phyloP scores from a whole-genome alignment of 202 grass and related monocot species.

The Saccharum hybrid region DNA sequence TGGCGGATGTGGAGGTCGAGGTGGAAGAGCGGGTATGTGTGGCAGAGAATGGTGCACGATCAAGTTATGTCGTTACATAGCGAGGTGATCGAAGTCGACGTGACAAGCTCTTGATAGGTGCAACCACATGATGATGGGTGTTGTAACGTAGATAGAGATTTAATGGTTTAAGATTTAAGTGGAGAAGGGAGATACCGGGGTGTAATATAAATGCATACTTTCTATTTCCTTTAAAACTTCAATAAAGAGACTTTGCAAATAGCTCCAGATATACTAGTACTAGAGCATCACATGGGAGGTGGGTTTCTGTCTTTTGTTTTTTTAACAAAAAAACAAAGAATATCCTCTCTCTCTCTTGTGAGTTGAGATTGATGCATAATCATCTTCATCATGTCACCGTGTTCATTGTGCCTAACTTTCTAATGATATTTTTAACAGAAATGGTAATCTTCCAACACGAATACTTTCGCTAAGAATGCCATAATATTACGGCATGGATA shows the following conservation, averaged over 20 bases:
- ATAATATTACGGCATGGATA: background rate
- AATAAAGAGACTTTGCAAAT: background rate
- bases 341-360: background rate
- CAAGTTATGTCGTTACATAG: background rate
- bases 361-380: background rate
- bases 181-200: background rate
- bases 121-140: background rate
- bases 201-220: background rate
- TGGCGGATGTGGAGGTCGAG: too few relatives aligned
- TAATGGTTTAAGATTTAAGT: background rate
- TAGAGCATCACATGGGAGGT: background rate
- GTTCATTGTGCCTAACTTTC: background rate
- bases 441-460: background rate
- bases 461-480: background rate
- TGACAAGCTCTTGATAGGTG: background rate
- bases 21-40: background rate
- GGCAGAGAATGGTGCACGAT: rapidly evolving
- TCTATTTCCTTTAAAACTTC: background rate
- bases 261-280: background rate
- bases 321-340: background rate
- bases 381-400: background rate
- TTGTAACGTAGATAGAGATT: background rate
- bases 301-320: background rate
- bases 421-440: background rate
- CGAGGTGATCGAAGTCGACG: background rate